These are phyloP conservation scores for Seiridium unicorne DNA, from an alignment of 2,329 filamentous ascomycete genomes.

Conservation along the genomic window DNA sequence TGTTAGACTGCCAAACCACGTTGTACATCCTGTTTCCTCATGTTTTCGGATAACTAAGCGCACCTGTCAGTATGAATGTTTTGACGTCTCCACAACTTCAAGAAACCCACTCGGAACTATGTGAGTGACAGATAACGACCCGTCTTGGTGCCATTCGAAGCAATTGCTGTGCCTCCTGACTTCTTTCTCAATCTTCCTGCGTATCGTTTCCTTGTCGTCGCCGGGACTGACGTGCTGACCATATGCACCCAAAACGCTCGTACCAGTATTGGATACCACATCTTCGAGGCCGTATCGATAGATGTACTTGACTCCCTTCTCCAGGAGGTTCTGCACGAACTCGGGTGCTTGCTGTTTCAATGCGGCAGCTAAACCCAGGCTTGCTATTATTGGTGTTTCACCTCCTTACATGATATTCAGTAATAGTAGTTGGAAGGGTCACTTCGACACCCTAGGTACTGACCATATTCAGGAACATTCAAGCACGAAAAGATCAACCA, in stretches of 20 bases:
- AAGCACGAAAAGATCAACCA: constrained; percentile 32
- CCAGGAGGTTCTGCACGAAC: constrained; percentile 24
- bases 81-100: background rate
- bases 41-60: constrained; percentile 25
- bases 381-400: constrained; percentile 32
- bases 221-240: constrained; percentile 23
- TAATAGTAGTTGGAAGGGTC: background rate
- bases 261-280: constrained; percentile 28
- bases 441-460: background rate
- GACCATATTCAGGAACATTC: constrained; percentile 18
- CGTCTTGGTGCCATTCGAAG: constrained; percentile 32
- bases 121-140: constrained; percentile 31
- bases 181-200: constrained; percentile 28
- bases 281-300: constrained; percentile 25
- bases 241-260: constrained; percentile 28
- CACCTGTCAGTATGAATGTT: background rate
- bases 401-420: constrained; percentile 19
- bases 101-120: constrained; percentile 23
- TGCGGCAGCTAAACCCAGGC: constrained; percentile 24
- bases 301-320: constrained; percentile 28
- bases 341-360: constrained; percentile 24
- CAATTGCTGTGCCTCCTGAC: constrained; percentile 29
- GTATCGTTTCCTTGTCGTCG: constrained; percentile 20
- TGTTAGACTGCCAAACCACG: constrained; percentile 34
- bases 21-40: constrained; percentile 21